A percentile compares a stretch with the other conserved stretches of the same genome.
phyloP scores from a whole-genome alignment of 805 yeast species.

The Teunomyces pallodes region DNA sequence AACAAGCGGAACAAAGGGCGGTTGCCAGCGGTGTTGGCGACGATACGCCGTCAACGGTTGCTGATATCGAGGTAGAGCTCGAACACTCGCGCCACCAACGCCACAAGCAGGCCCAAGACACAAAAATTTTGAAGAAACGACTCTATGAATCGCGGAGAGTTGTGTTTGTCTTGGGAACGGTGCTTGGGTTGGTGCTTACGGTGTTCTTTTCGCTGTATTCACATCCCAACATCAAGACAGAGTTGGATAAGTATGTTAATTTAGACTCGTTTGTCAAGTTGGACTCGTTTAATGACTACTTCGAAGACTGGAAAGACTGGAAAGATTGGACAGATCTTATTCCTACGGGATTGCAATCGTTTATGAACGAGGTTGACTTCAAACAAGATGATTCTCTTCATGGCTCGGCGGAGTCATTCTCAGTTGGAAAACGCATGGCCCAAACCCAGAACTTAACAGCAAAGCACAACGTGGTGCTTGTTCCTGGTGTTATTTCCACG shows the following conservation, averaged over 20 bases:
- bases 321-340: slow-evolving; percentile 67
- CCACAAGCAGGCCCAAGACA: slow-evolving; percentile 3
- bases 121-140: slow-evolving; percentile 15
- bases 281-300: slow-evolving; percentile 42
- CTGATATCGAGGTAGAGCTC: not conserved
- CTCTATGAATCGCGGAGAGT: slow-evolving; percentile 54
- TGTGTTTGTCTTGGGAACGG: slow-evolving; percentile 66
- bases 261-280: slow-evolving; percentile 43
- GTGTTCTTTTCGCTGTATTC: slow-evolving; percentile 48
- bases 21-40: not conserved
- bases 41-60: not conserved
- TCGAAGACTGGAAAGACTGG: slow-evolving; percentile 37
- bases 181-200: slow-evolving; percentile 67
- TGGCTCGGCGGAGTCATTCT: slow-evolving; percentile 77
- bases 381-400: slow-evolving; percentile 29
- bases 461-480: slow-evolving; percentile 81
- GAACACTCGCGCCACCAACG: slow-evolving; percentile 1
- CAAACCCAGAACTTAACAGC: slow-evolving; percentile 49
- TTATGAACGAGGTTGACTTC: slow-evolving; percentile 55
- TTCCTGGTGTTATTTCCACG: slow-evolving; percentile 95
- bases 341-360: slow-evolving; percentile 62
- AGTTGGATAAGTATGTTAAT: slow-evolving; percentile 47
- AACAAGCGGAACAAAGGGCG: not conserved
- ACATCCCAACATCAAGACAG: slow-evolving; percentile 41
- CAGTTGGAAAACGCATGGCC: slow-evolving; percentile 71